Evolutionary conservation across 495 filamentous ascomycete genomes (phyloP), one percentile per base, ranked within the genome.

Genomic region (Schizothecium vesticola): DNA sequence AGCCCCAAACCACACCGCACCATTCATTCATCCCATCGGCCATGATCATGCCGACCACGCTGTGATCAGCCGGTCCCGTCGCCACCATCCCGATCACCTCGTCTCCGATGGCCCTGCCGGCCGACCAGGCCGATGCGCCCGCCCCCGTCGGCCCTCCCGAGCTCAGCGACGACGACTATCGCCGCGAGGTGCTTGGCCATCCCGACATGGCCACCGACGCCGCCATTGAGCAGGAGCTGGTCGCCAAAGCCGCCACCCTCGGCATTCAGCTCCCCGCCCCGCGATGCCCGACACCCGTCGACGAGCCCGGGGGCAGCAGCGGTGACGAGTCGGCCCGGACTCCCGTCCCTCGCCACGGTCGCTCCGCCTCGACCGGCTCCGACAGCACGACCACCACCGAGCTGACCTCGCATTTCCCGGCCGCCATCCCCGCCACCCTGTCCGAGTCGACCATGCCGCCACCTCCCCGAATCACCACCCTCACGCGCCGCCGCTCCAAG

Each of bases 151-250:
- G 28, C 43, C 71, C 66, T 29, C 78, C 80, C 63, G 80, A 84
- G 66, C 76, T 82, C 31, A 68, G 64, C 74, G 80, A 81, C 33
- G 72, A 73, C 65, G 78, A 77, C 22, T 86, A 85, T 68, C 60
- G 73, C 28, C 70, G 64, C 28, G 78, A 84, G 69, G 84, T 86
- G 55, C 67, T 86, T 26, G 78, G 73, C 31, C 72, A 78, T 10
- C 65, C 78, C n/a, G 61, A 63, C 61, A 77, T 73, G 36, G 66
- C 68, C 22, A 76, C 80, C 55, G 82, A 84, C 67, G 77, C 68
- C 9, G 75, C 81, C 12, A 60, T 82, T 25, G 76, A 85, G 59
- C 63, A 75, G 56, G 69, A 71, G 55, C 70, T 85, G 36, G 63
- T 73, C 10, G 67, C 69, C 36, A 81, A 79, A 69, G 84, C 83